Conservation (phyloP, 345 rosid genomes). For the Rhodamnia argentea region DNA sequence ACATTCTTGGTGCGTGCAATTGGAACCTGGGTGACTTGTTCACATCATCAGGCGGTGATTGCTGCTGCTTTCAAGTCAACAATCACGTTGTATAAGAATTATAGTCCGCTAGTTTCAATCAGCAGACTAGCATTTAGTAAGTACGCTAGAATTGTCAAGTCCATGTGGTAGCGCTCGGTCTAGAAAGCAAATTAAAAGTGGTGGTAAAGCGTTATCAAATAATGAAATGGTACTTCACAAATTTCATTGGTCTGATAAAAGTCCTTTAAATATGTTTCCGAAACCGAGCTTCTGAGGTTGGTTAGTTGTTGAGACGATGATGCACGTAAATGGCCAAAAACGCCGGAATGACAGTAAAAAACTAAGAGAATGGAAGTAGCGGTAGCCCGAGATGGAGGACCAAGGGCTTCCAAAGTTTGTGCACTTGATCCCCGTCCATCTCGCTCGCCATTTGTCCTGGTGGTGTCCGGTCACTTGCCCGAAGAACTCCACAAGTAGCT, state of each 20-base stretch:
- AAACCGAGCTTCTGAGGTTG: not conserved
- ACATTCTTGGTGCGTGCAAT: too few relatives aligned
- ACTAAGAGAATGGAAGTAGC: not conserved
- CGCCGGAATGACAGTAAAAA: not conserved
- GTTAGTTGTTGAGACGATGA: not conserved
- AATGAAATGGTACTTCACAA: not conserved
- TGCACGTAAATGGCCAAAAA: too few relatives aligned
- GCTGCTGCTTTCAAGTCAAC: not conserved
- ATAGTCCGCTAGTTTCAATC: not conserved
- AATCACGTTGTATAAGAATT: not conserved
- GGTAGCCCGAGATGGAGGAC: not conserved
- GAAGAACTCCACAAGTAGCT: not conserved
- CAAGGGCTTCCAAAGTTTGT: not conserved
- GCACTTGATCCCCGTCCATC: not conserved
- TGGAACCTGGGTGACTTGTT: too few relatives aligned
- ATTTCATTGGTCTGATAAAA: not conserved
- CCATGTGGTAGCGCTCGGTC: not conserved
- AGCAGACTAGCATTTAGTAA: not conserved
- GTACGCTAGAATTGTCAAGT: not conserved
- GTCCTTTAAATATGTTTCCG: not conserved
- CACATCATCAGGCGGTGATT: not conserved
- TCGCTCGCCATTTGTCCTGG: not conserved
- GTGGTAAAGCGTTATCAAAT: not conserved
- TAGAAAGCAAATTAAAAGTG: too few relatives aligned
- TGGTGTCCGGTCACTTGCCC: not conserved